A percentile compares a stretch with the other conserved stretches of the same genome.
These are phyloP conservation scores for Clarkia xantiana DNA, from an alignment of 345 rosid genomes.

Conservation along the genomic window DNA sequence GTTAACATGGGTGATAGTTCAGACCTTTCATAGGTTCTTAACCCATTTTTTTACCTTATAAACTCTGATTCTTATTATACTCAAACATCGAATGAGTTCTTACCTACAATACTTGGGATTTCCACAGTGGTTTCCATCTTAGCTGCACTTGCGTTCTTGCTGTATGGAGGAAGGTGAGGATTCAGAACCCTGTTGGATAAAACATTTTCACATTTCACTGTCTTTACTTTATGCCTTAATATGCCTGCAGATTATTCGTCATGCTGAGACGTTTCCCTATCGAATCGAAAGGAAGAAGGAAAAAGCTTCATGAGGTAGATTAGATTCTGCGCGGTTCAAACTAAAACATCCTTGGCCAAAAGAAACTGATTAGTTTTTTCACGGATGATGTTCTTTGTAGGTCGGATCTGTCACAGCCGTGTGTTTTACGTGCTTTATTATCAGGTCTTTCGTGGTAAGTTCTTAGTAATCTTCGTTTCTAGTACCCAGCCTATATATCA, in stretches of 20 bases:
- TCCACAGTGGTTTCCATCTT: constrained; percentile 68
- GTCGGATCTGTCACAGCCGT: constrained; percentile 98
- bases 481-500: too few relatives aligned
- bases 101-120: constrained; percentile 8
- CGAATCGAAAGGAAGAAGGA: constrained; percentile 96
- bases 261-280: constrained; percentile 96
- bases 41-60: too few relatives aligned
- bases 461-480: not conserved
- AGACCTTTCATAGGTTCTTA: too few relatives aligned
- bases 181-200: constrained; percentile 5
- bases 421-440: constrained; percentile 90
- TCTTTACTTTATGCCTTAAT: constrained; percentile 1
- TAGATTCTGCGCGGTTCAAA: constrained; percentile 2
- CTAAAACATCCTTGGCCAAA: too few relatives aligned
- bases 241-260: constrained; percentile 56
- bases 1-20: too few relatives aligned
- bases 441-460: constrained; percentile 86
- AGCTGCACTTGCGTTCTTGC: constrained; percentile 87
- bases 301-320: constrained; percentile 89
- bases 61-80: not conserved
- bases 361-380: constrained; percentile 1
- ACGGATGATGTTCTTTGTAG: constrained; percentile 22
- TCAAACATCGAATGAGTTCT: not conserved
- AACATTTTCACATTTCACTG: constrained; percentile 1
- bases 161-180: constrained; percentile 92